A percentile compares a stretch with the other conserved stretches of the same genome.
phyloP scores from a whole-genome alignment of 2,329 filamentous ascomycete genomes.

The Xylariaceae sp. region DNA sequence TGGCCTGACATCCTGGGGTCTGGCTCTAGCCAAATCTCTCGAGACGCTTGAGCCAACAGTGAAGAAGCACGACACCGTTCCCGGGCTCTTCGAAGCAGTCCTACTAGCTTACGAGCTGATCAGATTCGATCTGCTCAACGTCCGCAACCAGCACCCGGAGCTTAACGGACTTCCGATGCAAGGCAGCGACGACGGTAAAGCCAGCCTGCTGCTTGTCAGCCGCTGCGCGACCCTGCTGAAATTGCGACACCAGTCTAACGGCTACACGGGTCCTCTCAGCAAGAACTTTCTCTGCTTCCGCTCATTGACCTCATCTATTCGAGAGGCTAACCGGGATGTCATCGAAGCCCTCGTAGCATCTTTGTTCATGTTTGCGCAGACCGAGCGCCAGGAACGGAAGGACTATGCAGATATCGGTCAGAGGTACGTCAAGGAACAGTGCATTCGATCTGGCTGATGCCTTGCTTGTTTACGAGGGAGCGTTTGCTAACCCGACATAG shows the following conservation, averaged over 20 bases:
- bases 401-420: constrained; percentile 64
- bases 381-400: constrained; percentile 54
- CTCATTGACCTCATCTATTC: constrained; percentile 72
- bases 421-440: constrained; percentile 40
- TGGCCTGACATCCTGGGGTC: constrained; percentile 76
- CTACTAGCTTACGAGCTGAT: constrained; percentile 82
- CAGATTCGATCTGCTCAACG: constrained; percentile 68
- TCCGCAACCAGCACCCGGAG: constrained; percentile 50
- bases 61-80: constrained; percentile 34
- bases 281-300: constrained; percentile 83
- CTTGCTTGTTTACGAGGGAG: constrained; percentile 1
- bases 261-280: constrained; percentile 91
- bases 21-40: constrained; percentile 65
- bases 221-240: constrained; percentile 78
- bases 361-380: constrained; percentile 75
- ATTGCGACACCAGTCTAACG: constrained; percentile 73
- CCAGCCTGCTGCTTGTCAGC: constrained; percentile 73
- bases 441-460: background rate
- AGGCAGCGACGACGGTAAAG: constrained; percentile 63
- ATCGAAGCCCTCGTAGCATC: constrained; percentile 75
- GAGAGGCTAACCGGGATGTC: constrained; percentile 72
- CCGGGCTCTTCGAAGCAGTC: constrained; percentile 63
- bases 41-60: constrained; percentile 50
- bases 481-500: constrained; percentile 27
- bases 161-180: constrained; percentile 49